Evolutionary conservation across 1,139 yeast genomes (phyloP).

Genomic region (Debaryomyces singareniensis): DNA sequence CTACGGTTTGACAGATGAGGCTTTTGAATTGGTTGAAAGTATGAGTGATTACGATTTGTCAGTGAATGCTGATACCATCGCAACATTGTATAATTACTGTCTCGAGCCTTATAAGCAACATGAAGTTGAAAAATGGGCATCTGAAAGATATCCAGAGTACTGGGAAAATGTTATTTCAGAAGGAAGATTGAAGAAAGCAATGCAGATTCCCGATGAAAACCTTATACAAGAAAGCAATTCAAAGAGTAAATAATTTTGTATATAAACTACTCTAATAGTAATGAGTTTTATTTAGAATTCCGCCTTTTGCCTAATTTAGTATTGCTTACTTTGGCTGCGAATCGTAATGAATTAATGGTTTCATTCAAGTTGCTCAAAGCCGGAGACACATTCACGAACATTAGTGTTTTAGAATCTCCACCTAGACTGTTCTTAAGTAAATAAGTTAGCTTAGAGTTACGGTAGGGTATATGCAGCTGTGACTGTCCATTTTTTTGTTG

Average conservation of each 20-base stretch:
- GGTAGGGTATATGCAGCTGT: conserved; percentile 41
- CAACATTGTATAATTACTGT: conserved; percentile 58
- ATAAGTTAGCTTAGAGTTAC: conserved; percentile 67
- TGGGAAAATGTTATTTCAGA: conserved; percentile 43
- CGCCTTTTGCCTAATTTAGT: conserved; percentile 29
- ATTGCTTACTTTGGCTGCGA: conserved; percentile 76
- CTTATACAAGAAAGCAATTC: conserved; percentile 9
- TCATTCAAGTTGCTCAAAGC: conserved; percentile 57
- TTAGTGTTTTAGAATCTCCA: conserved; percentile 82
- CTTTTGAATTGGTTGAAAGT: conserved; percentile 45
- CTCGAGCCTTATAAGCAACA: conserved; percentile 41
- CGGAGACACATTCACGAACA: conserved; percentile 91
- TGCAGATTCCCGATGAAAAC: conserved; percentile 22
- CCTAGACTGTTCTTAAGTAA: conserved; percentile 76
- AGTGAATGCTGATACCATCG: conserved; percentile 45
- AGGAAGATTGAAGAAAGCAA: conserved; percentile 33
- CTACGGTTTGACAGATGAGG: conserved; percentile 56
- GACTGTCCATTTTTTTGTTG: conserved; percentile 25
- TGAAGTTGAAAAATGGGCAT: conserved; percentile 51
- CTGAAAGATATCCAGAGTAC: conserved; percentile 25
- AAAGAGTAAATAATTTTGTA: conserved; percentile 3
- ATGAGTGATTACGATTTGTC: conserved; percentile 49
- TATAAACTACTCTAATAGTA: conserved; percentile 1
- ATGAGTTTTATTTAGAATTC: conserved; percentile 2
- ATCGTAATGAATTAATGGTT: conserved; percentile 76